A percentile compares a stretch with the other conserved stretches of the same genome.
These are phyloP conservation scores for Plenodomus tracheiphilus DNA, from an alignment of 2,329 filamentous ascomycete genomes.

Conservation along the genomic window DNA sequence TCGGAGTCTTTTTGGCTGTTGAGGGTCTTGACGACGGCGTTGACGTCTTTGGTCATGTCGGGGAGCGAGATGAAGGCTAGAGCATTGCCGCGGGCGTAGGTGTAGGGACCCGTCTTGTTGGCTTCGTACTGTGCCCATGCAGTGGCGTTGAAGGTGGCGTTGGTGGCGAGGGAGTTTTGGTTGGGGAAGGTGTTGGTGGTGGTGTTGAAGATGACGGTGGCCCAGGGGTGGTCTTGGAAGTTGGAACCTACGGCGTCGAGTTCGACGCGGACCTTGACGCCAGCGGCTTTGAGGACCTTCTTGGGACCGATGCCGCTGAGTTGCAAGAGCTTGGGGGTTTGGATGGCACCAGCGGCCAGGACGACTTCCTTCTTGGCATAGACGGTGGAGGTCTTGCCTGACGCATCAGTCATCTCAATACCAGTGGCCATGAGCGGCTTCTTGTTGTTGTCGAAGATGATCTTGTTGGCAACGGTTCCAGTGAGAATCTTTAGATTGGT, in stretches of 20 bases:
- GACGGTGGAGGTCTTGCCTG: conserved; percentile 16
- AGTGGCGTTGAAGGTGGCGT: conserved; percentile 39
- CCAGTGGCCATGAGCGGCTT: conserved; percentile 19
- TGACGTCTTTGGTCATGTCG: conserved; percentile 21
- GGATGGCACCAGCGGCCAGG: conserved; percentile 59
- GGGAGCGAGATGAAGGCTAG: conserved; percentile 30
- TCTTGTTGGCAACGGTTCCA: conserved; percentile 21
- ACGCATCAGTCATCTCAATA: conserved; percentile 21
- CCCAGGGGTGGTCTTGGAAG: conserved; percentile 38
- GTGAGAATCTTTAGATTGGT: conserved; percentile 32
- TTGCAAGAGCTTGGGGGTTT: conserved; percentile 59
- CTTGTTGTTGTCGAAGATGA: conserved; percentile 21
- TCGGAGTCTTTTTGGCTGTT: conserved; percentile 14
- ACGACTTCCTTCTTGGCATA: conserved; percentile 57
- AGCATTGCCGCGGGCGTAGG: conserved; percentile 28
- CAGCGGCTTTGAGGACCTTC: conserved; percentile 32
- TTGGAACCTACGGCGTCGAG: conserved; percentile 39
- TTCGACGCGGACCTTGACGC: conserved; percentile 29
- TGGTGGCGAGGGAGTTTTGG: conserved; percentile 24
- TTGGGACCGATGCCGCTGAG: conserved; percentile 38
- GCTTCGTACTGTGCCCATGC: conserved; percentile 35
- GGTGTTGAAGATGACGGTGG: conserved; percentile 27
- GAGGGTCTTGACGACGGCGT: conserved; percentile 6
- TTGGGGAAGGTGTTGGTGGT: conserved; percentile 27
- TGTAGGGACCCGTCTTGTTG: conserved; percentile 38